These are phyloP conservation scores for Yamadazyma scolyti DNA, from an alignment of 805 yeast species.

Conservation along the genomic window DNA sequence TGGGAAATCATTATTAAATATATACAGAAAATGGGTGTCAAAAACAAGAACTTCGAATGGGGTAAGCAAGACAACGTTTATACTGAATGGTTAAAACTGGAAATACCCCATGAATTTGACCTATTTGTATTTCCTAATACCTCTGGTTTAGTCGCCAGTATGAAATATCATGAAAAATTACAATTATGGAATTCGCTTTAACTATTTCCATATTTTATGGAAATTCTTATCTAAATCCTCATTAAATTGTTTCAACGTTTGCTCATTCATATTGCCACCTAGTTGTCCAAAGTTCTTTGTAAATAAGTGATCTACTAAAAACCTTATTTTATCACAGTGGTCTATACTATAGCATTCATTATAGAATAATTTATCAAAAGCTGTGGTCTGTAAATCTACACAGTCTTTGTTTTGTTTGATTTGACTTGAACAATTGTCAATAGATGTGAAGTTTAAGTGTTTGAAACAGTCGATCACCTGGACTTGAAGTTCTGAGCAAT, in stretches of 20 bases:
- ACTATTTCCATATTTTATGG: conserved; percentile 28
- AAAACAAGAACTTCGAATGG: conserved; percentile 44
- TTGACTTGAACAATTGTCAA: conserved; percentile 28
- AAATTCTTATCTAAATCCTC: conserved; percentile 28
- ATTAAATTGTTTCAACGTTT: conserved; percentile 21
- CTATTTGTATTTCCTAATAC: conserved; percentile 68
- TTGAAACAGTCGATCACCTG: conserved; percentile 34
- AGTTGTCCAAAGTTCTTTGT: conserved; percentile 34
- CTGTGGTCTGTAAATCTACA: conserved; percentile 30
- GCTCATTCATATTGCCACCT: conserved; percentile 28
- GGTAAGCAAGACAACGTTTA: conserved; percentile 35
- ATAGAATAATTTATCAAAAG: conserved; percentile 30
- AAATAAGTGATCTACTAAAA: conserved; percentile 32
- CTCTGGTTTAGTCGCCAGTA: conserved; percentile 61
- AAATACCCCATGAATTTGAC: conserved; percentile 14
- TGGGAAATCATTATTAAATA: conserved; percentile 57
- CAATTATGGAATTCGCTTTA: conserved; percentile 45
- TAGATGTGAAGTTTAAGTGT: conserved; percentile 24
- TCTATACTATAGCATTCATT: conserved; percentile 30
- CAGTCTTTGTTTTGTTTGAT: conserved; percentile 25
- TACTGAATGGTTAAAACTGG: conserved; percentile 14
- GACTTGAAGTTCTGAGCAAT: conserved; percentile 39
- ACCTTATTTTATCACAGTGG: conserved; percentile 36
- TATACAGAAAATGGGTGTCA: conserved; percentile 22
- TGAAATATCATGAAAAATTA: conserved; percentile 43